These are phyloP conservation scores for Helminthosporium solani DNA, from an alignment of 2,329 filamentous ascomycete genomes.

Conservation along the genomic window DNA sequence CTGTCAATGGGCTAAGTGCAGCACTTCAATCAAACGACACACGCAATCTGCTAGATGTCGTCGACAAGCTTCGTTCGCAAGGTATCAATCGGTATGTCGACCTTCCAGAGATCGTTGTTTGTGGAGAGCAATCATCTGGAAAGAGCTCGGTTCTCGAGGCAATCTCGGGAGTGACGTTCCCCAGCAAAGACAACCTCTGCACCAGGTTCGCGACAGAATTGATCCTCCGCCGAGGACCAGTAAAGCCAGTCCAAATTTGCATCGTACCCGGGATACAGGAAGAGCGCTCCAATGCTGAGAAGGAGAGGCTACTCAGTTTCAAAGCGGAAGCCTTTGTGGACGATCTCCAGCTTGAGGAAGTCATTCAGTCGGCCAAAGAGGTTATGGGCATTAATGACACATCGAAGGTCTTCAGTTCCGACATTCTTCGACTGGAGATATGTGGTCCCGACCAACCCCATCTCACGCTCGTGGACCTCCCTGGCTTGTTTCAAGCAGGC, in stretches of 20 bases:
- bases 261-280: constrained; percentile 34
- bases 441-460: constrained; percentile 22
- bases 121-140: constrained; percentile 26
- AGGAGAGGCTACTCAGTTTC: constrained; percentile 9
- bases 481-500: constrained; percentile 41
- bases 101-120: constrained; percentile 39
- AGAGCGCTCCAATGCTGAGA: constrained; percentile 5
- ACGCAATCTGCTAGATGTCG: constrained; percentile 51
- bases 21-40: constrained; percentile 48
- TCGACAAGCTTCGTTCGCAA: constrained; percentile 50
- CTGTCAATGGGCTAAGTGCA: neutral
- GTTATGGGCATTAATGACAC: constrained; percentile 47
- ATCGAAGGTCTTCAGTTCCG: constrained; percentile 19
- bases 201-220: constrained; percentile 64
- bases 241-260: constrained; percentile 44
- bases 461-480: constrained; percentile 39
- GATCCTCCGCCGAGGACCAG: constrained; percentile 49
- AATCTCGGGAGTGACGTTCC: constrained; percentile 58
- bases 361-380: constrained; percentile 52
- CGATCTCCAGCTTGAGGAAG: constrained; percentile 8
- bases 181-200: constrained; percentile 56
- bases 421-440: constrained; percentile 29
- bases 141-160: constrained; percentile 35
- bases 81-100: constrained; percentile 42
- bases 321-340: constrained; percentile 2